Evolutionary conservation across 2,329 filamentous ascomycete species (phyloP).

Genomic region (Beauveria asiatica): DNA sequence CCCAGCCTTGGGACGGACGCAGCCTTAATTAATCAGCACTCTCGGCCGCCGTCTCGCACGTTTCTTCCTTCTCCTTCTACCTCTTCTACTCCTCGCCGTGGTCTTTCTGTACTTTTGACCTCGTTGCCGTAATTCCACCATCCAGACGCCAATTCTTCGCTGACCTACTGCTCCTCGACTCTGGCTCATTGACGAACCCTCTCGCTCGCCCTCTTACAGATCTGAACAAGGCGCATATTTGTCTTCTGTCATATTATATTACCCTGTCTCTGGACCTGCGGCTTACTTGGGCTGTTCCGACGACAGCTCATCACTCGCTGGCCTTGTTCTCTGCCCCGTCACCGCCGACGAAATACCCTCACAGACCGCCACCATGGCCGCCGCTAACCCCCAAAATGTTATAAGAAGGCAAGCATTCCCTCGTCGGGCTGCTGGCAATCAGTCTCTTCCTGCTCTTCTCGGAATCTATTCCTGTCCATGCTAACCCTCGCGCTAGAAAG

Average conservation of each 20-base stretch:
- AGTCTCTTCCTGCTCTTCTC: background rate
- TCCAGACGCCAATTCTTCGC: background rate
- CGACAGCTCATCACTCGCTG: background rate
- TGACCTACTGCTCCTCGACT: background rate
- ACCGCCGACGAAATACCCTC: background rate
- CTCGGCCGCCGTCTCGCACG: background rate
- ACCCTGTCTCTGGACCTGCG: background rate
- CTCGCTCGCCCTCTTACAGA: background rate
- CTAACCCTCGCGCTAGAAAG: slow-evolving; percentile 52
- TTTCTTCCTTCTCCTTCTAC: background rate
- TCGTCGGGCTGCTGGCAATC: background rate
- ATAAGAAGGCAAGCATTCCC: slow-evolving; percentile 9
- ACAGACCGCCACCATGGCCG: slow-evolving; percentile 8
- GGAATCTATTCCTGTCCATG: background rate
- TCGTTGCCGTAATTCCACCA: background rate
- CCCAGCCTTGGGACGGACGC: slow-evolving; percentile 4
- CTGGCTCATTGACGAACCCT: background rate
- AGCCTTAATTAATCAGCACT: slow-evolving; percentile 1
- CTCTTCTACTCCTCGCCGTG: background rate
- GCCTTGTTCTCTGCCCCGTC: background rate
- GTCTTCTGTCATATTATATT: background rate
- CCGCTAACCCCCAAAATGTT: slow-evolving; percentile 10
- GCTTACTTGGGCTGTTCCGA: background rate
- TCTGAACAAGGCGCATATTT: background rate
- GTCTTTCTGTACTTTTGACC: background rate